Evolutionary conservation across 2,329 filamentous ascomycete genomes (phyloP).

Genomic region (Venturiaceae sp.): DNA sequence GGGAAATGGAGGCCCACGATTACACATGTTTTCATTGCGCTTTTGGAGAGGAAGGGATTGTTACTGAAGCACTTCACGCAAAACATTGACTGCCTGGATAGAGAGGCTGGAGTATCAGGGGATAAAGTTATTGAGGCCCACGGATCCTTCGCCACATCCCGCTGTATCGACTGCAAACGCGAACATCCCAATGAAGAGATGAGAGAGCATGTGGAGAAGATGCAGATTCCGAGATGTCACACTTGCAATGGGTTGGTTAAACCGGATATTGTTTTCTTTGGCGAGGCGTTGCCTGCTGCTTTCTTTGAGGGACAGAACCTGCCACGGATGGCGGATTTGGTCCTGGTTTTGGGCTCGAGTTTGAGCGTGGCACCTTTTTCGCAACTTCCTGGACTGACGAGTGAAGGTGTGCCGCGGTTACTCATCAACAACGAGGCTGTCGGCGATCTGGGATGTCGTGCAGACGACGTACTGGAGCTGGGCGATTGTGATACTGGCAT

Average conservation of each 20-base stretch:
- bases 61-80: conserved; percentile 88
- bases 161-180: conserved; percentile 78
- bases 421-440: conserved; percentile 83
- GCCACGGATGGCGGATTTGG: conserved; percentile 58
- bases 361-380: conserved; percentile 85
- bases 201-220: conserved; percentile 55
- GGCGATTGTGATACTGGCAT: conserved; percentile 80
- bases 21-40: conserved; percentile 76
- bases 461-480: conserved; percentile 77
- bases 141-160: conserved; percentile 84
- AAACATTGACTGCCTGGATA: conserved; percentile 94
- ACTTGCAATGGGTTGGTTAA: conserved; percentile 74
- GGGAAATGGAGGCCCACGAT: conserved; percentile 83
- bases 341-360: conserved; percentile 83
- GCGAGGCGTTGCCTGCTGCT: conserved; percentile 56
- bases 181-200: conserved; percentile 66
- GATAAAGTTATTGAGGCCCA: conserved; percentile 87
- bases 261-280: conserved; percentile 92
- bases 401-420: conserved; percentile 58
- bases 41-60: conserved; percentile 70
- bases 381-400: conserved; percentile 57
- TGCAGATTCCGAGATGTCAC: conserved; percentile 61
- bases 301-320: conserved; percentile 54
- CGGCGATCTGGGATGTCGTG: conserved; percentile 62
- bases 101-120: conserved; percentile 70